Evolutionary conservation across 352 stramenopile genomes (phyloP).

Genomic region (Phytophthora constricta): DNA sequence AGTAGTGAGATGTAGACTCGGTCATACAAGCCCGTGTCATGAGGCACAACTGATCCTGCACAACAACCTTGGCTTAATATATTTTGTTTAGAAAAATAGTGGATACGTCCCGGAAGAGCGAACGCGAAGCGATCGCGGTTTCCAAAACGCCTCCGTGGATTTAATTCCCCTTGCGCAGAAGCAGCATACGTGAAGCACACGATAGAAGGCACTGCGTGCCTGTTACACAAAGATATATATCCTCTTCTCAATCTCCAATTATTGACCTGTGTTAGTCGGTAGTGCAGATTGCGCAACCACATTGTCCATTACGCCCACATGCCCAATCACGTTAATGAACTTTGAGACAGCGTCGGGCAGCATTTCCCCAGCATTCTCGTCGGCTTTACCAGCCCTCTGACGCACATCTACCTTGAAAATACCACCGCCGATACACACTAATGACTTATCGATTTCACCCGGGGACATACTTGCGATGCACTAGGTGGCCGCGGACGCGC

Average conservation of each 20-base stretch:
- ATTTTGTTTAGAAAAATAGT: constrained; percentile 8
- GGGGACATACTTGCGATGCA: no score
- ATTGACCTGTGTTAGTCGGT: neutral
- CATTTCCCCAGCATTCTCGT: constrained; percentile 20
- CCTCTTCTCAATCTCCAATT: constrained; percentile 14
- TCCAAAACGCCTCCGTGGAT: neutral
- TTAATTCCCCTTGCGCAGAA: constrained; percentile 7
- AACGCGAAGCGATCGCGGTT: neutral
- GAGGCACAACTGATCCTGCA: neutral
- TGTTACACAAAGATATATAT: neutral
- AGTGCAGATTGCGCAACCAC: constrained; percentile 3
- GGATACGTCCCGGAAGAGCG: neutral
- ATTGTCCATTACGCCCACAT: neutral
- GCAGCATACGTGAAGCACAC: neutral
- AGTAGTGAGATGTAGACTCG: constrained; percentile 13
- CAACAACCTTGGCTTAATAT: constrained; percentile 7
- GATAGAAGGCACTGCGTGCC: neutral
- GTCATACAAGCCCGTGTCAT: constrained; percentile 9
- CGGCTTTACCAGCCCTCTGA: constrained; percentile 3
- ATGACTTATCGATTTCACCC: neutral
- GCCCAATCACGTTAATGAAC: neutral
- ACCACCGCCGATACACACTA: neutral
- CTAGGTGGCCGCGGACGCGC: no score
- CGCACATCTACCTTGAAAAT: neutral
- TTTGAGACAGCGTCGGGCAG: neutral